These are phyloP conservation scores for Fusarium virguliforme DNA, from an alignment of 2,329 filamentous ascomycete species.

Conservation along the genomic window DNA sequence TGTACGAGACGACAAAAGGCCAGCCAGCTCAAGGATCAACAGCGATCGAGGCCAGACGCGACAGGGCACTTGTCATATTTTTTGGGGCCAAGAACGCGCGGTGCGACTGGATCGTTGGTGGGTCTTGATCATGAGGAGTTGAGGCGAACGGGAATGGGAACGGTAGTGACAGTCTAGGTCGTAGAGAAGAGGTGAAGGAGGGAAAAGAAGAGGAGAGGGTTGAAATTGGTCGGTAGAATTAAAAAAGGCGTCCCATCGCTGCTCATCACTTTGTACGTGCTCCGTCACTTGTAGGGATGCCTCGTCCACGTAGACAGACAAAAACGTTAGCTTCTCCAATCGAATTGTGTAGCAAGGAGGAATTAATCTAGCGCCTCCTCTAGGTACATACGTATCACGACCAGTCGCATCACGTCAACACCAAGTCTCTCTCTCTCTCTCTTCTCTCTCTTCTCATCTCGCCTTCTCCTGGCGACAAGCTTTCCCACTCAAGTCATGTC, in stretches of 20 bases:
- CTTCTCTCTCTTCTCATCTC: not conserved
- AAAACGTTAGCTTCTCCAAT: slow-evolving; percentile 7
- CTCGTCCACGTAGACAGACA: not conserved
- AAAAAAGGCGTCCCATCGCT: slow-evolving; percentile 11
- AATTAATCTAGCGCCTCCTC: slow-evolving; percentile 2
- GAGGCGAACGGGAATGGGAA: not conserved
- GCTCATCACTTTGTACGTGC: not conserved
- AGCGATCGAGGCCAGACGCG: slow-evolving; percentile 8
- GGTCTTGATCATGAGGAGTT: not conserved
- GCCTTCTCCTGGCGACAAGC: slow-evolving; percentile 29
- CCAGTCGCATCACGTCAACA: slow-evolving; percentile 5
- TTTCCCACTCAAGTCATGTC: slow-evolving; percentile 38
- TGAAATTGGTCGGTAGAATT: not conserved
- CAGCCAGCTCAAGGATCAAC: slow-evolving; percentile 3
- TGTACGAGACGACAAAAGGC: not conserved
- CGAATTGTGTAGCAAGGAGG: slow-evolving; percentile 1
- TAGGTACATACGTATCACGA: slow-evolving; percentile 15
- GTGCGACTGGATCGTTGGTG: not conserved
- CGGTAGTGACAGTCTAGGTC: not conserved
- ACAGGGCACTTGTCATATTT: slow-evolving; percentile 22
- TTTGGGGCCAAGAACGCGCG: not conserved
- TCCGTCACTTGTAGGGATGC: slow-evolving; percentile 9
- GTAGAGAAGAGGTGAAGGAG: not conserved
- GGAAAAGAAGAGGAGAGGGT: not conserved
- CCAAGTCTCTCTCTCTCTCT: not conserved